Evolutionary conservation across 441 rosid species (phyloP), one percentile per base, ranked within the genome.

Genomic region (Metrosideros polymorpha): DNA sequence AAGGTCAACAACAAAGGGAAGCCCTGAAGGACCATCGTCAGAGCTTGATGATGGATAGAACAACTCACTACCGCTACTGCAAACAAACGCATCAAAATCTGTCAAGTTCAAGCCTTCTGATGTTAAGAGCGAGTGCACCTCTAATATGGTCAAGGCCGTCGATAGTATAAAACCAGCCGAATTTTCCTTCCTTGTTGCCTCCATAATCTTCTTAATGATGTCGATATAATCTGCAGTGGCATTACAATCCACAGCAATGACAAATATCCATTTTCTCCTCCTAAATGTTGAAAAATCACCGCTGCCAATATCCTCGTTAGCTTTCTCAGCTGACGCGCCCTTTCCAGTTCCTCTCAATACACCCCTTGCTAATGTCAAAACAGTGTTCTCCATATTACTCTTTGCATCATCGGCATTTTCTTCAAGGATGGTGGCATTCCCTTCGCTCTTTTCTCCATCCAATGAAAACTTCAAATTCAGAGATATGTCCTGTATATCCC

Each of bases 401-500:
- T 90, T 93, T 56, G 85, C 82, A 85, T 87, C 92, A 30, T 88
- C 86, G 13, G 87, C 87, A 75, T 84, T 93, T 84, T 93, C 98
- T 42, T 85, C 87, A 18, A 82, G 49, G 29, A 85, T 50, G 27
- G 51, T 49, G 43, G 61, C 83, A 43, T 27, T 53, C 7, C 82
- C 85, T 49, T 86, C 88, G 19, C n/a, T 83, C 66, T 63, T 86
- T 39, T 83, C 88, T 30, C 85, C 85, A 43, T 86, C 88, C 61
- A 94, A 52, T 85, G 98, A 92, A 61, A 96, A 71, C 92, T 93
- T 96, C 85, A 94, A 90, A 86, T 93, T 96, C 91, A 97, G 88
- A 79, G 98, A 95, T 87, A 96, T 59, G 91, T 97, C 99, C 13
- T 95, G 92, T 85, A 96, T 92, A 86, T 96, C 96, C 90, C 98